phyloP scores from a whole-genome alignment of 164 flowering plant genomes.

The grape (Vitis vinifera) region ASM3070453v1 NC_081815.1:2455001-2455500 shows the following conservation, averaged over 20 bases:
- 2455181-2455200: constrained; percentile 48
- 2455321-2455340: neutral
- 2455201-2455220: constrained; percentile 61
- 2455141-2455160: constrained; percentile 11
- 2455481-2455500: no score
- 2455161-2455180: constrained; percentile 24
- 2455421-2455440: no score
- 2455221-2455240: constrained; percentile 51
- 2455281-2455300: constrained; percentile 51
- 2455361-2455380: neutral
- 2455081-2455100: neutral
- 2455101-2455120: neutral
- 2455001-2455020: constrained; percentile 15
- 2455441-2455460: no score
- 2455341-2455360: no score
- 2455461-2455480: no score
- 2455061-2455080: neutral
- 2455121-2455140: constrained; percentile 19
- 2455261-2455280: constrained; percentile 65
- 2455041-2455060: constrained; percentile 1
- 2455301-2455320: constrained; percentile 21
- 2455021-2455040: constrained; percentile 7
- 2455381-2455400: no score
- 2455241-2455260: constrained; percentile 52
- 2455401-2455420: no score